Evolutionary conservation across 495 filamentous ascomycete genomes (phyloP), one percentile per base, ranked within the genome.

Genomic region (Cladorrhinum samala): DNA sequence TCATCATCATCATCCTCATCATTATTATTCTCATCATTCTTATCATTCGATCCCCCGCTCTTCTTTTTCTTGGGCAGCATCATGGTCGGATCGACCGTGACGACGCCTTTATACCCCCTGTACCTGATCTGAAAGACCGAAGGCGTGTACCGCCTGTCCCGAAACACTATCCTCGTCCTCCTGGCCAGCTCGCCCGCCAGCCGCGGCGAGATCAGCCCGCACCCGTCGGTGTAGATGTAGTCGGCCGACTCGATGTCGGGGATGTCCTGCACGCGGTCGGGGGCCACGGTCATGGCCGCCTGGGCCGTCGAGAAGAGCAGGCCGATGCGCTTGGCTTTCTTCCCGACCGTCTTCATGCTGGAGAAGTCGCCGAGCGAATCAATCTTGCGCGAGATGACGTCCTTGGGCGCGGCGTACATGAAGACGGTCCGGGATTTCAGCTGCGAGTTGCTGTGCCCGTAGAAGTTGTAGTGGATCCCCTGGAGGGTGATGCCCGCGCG

Each of bases 361-460:
- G 62, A 56, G 40, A 80, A 77, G 42, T 78, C 75, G 6, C 75
- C 77, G 9, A 79, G 59, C 2, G 59, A 50, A 30, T 75, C 67
- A 3, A 78, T 60, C 45, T 69, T 72, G 18, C 23, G 21, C 2
- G 63, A 54, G 24, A 76, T 72, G 5, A 62, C 64, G n/a, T 67
- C 60, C 45, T 65, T 67, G 2, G 69, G 57, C 5, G 57, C 76
- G 2, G 72, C 75, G 46, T 57, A 70, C n/a, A 78, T 56, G 45
- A 75, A 71, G 49, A 73, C 77, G 5, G 72, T 68, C 30, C 68
- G 65, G 2, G 76, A 76, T 57, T 78, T 77, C 20, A 78, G 66
- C 60, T 79, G 76, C 52, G 72, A 77, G 52, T 79, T 79, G 64
- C 77, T 78, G 54, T 78, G 72, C 0, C 74, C 76, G 44, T 70